Percentiles rank a stretch among this genome's conserved stretches.
phyloP scores from a whole-genome alignment of 1,284 basidiomycete genomes.

The Sporisorium scitamineum region DNA sequence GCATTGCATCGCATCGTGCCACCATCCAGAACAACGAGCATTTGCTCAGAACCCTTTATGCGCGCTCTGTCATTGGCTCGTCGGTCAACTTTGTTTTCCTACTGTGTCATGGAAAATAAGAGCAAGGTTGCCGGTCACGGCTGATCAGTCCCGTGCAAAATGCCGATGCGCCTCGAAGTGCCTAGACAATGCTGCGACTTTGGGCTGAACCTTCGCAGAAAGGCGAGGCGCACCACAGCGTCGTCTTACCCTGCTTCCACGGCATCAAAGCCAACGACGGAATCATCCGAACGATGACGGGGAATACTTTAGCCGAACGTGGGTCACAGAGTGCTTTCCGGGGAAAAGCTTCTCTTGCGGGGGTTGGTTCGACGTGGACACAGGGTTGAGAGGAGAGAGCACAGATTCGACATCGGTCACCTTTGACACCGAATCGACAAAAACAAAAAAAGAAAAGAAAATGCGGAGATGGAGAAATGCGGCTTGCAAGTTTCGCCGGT shows the following conservation, averaged over 20 bases:
- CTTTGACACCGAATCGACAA: not conserved
- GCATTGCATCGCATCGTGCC: not conserved
- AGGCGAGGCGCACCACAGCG: no score
- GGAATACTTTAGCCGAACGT: no score
- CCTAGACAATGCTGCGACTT: no score
- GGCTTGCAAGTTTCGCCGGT: not conserved
- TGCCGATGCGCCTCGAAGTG: no score
- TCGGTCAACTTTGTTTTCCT: not conserved
- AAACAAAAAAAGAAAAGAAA: not conserved
- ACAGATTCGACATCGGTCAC: not conserved
- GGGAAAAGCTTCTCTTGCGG: no score
- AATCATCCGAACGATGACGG: constrained; percentile 9
- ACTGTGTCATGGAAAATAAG: not conserved
- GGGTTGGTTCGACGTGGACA: not conserved
- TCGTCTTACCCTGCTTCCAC: no score
- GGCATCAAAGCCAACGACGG: not conserved
- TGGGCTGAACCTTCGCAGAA: no score
- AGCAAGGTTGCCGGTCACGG: not conserved
- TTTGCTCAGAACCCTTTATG: no score
- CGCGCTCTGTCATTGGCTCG: constrained; percentile 3
- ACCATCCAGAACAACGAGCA: no score
- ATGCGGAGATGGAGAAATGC: constrained; percentile 3
- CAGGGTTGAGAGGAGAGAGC: not conserved
- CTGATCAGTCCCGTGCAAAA: not conserved
- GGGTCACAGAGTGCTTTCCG: no score